Evolutionary conservation across 768 basidiomycete species (phyloP).

Genomic region (Kwoniella sp.): DNA sequence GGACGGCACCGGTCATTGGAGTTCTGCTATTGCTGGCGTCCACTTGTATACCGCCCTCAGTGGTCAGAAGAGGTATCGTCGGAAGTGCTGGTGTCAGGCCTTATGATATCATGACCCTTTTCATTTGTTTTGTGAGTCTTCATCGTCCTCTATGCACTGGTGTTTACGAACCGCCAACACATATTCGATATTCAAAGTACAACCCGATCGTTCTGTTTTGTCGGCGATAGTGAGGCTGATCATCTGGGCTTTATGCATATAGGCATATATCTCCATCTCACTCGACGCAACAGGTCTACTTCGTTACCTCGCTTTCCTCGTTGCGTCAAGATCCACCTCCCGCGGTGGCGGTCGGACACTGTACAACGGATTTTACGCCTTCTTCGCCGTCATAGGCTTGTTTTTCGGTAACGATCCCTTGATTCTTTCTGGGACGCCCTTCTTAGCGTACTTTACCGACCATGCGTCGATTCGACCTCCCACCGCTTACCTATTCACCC

Average conservation of each 20-base stretch:
- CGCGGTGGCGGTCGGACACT: slow-evolving; percentile 66
- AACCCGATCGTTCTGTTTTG: too few relatives aligned
- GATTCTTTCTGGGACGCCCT: slow-evolving; percentile 86
- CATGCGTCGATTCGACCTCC: slow-evolving; percentile 61
- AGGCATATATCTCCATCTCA: slow-evolving; percentile 85
- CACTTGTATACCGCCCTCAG: slow-evolving; percentile 57
- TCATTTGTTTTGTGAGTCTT: slow-evolving; percentile 70
- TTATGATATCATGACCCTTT: slow-evolving; percentile 89
- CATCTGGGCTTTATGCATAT: too few relatives aligned
- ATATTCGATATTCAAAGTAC: neutral
- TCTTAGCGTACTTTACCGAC: slow-evolving; percentile 82
- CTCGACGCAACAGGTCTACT: slow-evolving; percentile 86
- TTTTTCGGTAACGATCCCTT: slow-evolving; percentile 93
- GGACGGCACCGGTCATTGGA: slow-evolving; percentile 58
- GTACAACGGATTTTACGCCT: slow-evolving; percentile 77
- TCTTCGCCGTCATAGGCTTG: slow-evolving; percentile 75
- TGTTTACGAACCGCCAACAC: too few relatives aligned
- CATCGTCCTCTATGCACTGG: too few relatives aligned
- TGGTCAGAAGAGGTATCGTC: slow-evolving; percentile 75
- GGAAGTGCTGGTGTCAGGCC: slow-evolving; percentile 78
- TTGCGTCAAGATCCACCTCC: slow-evolving; percentile 73
- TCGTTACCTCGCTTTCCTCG: slow-evolving; percentile 83
- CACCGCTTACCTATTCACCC: slow-evolving; percentile 58
- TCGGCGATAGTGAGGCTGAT: too few relatives aligned
- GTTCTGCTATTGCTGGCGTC: slow-evolving; percentile 58